Percentiles rank a stretch among this genome's conserved stretches.
Evolutionary conservation across 139 green algal species (phyloP).

Genomic region (Chlamydomonas sp.): DNA sequence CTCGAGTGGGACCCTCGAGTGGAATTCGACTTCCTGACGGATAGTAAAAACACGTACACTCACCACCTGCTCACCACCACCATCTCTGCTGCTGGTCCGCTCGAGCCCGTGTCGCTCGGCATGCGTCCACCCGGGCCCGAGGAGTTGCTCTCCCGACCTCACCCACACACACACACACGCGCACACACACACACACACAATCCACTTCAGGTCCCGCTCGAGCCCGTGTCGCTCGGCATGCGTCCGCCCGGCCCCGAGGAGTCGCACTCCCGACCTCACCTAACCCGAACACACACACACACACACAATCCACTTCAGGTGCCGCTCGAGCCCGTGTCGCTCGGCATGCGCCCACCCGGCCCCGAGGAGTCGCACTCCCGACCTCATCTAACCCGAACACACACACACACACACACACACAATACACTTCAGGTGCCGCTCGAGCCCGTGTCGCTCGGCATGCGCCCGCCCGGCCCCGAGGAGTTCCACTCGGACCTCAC

Average conservation of each 20-base stretch:
- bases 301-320: background rate
- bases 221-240: too few species aligned
- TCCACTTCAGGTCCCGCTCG: too few species aligned
- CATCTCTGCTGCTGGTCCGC: too few species aligned
- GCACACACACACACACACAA: slow-evolving; percentile 3
- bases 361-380: background rate
- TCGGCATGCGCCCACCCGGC: too few species aligned
- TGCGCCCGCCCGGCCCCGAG: slow-evolving; percentile 42
- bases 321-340: too few species aligned
- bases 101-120: too few species aligned
- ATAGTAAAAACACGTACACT: background rate
- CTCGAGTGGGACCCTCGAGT: too few species aligned
- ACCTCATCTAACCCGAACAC: background rate
- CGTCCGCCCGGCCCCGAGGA: too few species aligned
- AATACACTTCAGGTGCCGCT: slow-evolving; percentile 44
- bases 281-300: background rate
- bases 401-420: slow-evolving; percentile 6
- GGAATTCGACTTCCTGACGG: background rate
- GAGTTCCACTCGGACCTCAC: slow-evolving; percentile 60
- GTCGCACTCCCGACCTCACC: background rate
- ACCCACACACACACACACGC: slow-evolving; percentile 19
- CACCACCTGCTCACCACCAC: background rate
- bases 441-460: slow-evolving; percentile 35
- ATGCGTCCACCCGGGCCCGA: too few species aligned
- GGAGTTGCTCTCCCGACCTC: background rate